A percentile compares a stretch with the other conserved stretches of the same genome.
Evolutionary conservation across 2,329 filamentous ascomycete genomes (phyloP).

Genomic region (Claviceps spartinae): DNA sequence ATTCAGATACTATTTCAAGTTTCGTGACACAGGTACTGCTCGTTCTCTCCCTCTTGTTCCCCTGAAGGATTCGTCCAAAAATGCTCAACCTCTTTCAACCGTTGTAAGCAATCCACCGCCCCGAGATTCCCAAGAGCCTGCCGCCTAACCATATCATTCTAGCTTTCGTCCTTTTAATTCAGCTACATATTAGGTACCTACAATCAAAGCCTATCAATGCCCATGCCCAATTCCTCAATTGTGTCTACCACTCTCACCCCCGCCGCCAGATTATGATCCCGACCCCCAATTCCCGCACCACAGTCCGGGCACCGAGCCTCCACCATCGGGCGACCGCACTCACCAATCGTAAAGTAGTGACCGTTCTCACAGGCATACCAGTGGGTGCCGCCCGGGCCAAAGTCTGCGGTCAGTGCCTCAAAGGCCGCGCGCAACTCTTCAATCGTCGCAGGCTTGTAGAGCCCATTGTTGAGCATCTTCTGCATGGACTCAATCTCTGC

Average conservation of each 20-base stretch:
- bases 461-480: constrained; percentile 18
- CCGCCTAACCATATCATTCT: too few species aligned
- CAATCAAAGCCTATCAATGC: neutral
- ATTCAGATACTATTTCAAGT: too few species aligned
- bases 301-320: constrained; percentile 48
- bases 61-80: too few species aligned
- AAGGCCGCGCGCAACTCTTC: constrained; percentile 38
- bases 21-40: too few species aligned
- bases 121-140: too few species aligned
- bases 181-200: neutral
- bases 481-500: neutral
- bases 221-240: constrained; percentile 5
- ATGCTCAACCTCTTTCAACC: too few species aligned
- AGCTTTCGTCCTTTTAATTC: too few species aligned
- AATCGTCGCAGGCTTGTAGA: constrained; percentile 34
- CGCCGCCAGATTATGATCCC: constrained; percentile 30
- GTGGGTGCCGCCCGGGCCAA: constrained; percentile 37
- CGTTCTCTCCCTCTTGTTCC: too few species aligned
- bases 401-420: constrained; percentile 36
- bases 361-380: constrained; percentile 48
- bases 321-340: constrained; percentile 55
- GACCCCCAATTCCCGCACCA: constrained; percentile 40
- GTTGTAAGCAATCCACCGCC: too few species aligned
- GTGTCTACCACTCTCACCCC: constrained; percentile 36
- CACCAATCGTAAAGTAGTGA: constrained; percentile 49